These are phyloP conservation scores for Bolboschoenoplectus hybrid DNA, from an alignment of 202 grass and related monocot species.

Conservation along the genomic window DNA sequence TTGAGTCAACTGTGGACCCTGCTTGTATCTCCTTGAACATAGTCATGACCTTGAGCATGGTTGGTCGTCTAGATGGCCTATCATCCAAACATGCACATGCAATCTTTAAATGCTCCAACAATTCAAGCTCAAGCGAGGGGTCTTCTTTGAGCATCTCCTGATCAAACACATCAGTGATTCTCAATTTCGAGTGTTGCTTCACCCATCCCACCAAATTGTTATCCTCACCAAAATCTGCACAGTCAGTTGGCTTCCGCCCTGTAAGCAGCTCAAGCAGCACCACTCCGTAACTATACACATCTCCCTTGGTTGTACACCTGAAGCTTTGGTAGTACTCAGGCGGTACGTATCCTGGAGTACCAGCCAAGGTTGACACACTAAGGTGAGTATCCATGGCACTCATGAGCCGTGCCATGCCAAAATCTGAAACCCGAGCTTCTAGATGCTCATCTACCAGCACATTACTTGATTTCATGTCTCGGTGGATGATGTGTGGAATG, in stretches of 20 bases:
- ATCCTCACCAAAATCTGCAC: slow-evolving; percentile 78
- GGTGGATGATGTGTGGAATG: slow-evolving; percentile 86
- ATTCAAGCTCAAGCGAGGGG: slow-evolving; percentile 62
- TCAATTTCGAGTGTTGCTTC: slow-evolving; percentile 65
- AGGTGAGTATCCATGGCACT: slow-evolving; percentile 82
- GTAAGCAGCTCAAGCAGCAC: slow-evolving; percentile 94
- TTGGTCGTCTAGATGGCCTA: slow-evolving; percentile 62
- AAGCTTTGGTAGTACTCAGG: slow-evolving; percentile 99
- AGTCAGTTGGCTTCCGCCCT: slow-evolving; percentile 70
- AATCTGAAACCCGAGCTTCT: slow-evolving; percentile 95
- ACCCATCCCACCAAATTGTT: slow-evolving; percentile 97
- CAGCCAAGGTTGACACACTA: slow-evolving; percentile 91
- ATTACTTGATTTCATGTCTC: slow-evolving; percentile 98
- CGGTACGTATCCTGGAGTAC: slow-evolving; percentile 92
- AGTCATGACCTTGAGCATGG: slow-evolving; percentile 87
- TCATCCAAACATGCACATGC: slow-evolving; percentile 82
- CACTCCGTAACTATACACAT: slow-evolving; percentile 92
- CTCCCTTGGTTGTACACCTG: slow-evolving; percentile 87
- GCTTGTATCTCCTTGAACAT: slow-evolving; percentile 99
- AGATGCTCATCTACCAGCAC: slow-evolving; percentile 81
- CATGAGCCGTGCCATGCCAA: slow-evolving; percentile 90
- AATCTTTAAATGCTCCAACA: slow-evolving; percentile 88
- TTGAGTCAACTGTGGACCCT: slow-evolving; percentile 61
- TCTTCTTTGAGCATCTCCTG: slow-evolving; percentile 79
- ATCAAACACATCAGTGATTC: slow-evolving; percentile 76